Base-by-base conservation (phyloP, 2,329 filamentous ascomycete genomes). In the Coniosporium tulheliwenetii region DNA sequence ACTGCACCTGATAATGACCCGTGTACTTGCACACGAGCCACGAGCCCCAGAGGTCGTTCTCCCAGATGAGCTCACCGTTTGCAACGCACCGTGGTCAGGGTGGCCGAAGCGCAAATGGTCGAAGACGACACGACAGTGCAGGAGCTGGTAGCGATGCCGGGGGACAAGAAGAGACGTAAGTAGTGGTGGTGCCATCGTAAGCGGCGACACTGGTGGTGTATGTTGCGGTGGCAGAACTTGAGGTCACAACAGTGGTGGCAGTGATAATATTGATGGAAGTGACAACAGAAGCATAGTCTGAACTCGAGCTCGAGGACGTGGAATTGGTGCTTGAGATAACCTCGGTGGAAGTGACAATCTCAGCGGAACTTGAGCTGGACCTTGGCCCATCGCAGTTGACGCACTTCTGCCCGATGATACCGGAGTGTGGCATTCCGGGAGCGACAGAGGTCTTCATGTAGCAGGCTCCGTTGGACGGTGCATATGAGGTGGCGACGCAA, bases 1-100 rank as follows among this genome's bases (percentile, higher is more conserved):
- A 44, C 12, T 30, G 14, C 30, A 44, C 14, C 31, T 39, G 30
- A 16, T 9, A 16, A 2, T 15, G 16, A 16, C 30, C 29, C 7
- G n/a, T 9, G 10, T 39, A 16, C 19, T 39, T 34, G 26, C 40
- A 44, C 13, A 42, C 36, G 14, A 44, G 13, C 42, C 42, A 44
- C 16, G 38, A 38, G 29, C 40, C 40, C n/a, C 38, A 44, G 10
- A 39, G 39, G 36, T 42, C 35, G 30, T 44, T 37, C 29, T 36
- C 16, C 40, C 37, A 40, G 29, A 19, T 29, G 5, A 44, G 36
- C n/a, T 39, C 43, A 15, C 35, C 34, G 16, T 42, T 10, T 5
- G 15, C 37, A 30, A 40, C 36, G 32, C 9, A 36, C 30, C 7
- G 36, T 37, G 10, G 32, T 40, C 12, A 34, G 19, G 15, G 14